These are phyloP conservation scores for Lodderomyces jiufengensis DNA, from an alignment of 1,139 yeast species.

Conservation along the genomic window DNA sequence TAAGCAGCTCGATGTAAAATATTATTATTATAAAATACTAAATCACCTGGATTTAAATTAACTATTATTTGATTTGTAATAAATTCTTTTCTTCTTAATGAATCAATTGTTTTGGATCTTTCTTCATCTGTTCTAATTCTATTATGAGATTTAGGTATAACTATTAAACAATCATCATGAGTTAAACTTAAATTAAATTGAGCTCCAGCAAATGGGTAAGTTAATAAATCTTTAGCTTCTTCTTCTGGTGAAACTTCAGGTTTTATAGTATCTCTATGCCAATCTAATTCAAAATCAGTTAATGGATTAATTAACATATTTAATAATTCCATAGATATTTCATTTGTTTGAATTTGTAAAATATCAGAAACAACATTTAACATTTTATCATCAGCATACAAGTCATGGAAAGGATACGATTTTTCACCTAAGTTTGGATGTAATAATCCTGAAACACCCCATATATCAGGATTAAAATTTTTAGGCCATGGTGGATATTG, in stretches of 20 bases:
- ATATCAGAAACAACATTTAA: constrained; percentile 43
- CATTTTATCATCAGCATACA: constrained; percentile 43
- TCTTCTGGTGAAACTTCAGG: constrained; percentile 48
- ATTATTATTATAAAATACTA: constrained; percentile 52
- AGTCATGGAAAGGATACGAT: constrained; percentile 40
- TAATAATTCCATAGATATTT: constrained; percentile 49
- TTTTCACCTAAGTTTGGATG: constrained; percentile 47
- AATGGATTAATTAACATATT: constrained; percentile 57
- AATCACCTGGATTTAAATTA: constrained; percentile 49
- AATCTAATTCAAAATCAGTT: constrained; percentile 52
- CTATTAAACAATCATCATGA: constrained; percentile 48
- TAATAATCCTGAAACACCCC: constrained; percentile 53
- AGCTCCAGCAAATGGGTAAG: constrained; percentile 49
- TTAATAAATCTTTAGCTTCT: constrained; percentile 38
- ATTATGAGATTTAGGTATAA: constrained; percentile 49
- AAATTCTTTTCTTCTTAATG: constrained; percentile 30
- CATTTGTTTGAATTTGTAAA: constrained; percentile 35
- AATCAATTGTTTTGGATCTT: constrained; percentile 37
- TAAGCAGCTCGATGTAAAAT: constrained; percentile 52
- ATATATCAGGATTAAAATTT: constrained; percentile 52
- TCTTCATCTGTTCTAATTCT: constrained; percentile 48
- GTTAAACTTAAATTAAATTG: constrained; percentile 55
- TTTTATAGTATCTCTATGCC: constrained; percentile 55
- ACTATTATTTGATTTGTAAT: constrained; percentile 43
- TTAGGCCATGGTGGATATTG: constrained; percentile 62